Base-by-base conservation (phyloP, 2,329 filamentous ascomycete genomes). In the Xylaria sp. region DNA sequence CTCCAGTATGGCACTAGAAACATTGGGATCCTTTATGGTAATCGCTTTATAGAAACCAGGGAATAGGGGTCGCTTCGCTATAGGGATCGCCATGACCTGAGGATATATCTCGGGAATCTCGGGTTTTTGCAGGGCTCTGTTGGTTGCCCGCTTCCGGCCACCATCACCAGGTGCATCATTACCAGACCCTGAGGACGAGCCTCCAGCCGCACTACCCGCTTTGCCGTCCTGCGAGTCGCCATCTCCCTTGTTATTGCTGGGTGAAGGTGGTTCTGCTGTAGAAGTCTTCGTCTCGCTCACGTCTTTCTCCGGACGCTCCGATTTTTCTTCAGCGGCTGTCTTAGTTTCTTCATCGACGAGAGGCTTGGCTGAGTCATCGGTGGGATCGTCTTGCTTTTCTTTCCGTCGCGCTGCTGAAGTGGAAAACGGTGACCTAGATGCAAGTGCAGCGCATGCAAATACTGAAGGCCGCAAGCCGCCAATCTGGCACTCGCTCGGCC, bases 31-130 rank as follows among this genome's bases (percentile, higher is more conserved):
- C 74, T 92, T 90, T 70, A 99, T 96, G 3, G 94, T 99, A 70
- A 99, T 95, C 9, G 95, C 94, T 79, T 99, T 99, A 82, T 99
- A 99, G 78, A 98, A 99, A 1, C 95, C 95, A 1, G 95, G 95
- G 78, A 98, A 99, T 12, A 99, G 82, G 11, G 95, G 95, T 56
- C 95, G 86, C 76, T 96, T 93, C 28, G 92, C 91, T 72, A 99
- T 97, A 7, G 95, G 95, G 59, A 99, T 96, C 2, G 94, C 94
- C 85, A 99, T 92, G 58, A 99, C 94, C 76, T 98, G 95, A 3
- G 95, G 95, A 76, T 99, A 99, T 45, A 97, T 89, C 65, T 99
- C 95, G 14, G 95, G 95, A 14, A 98, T 90, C 2, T 90, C 87
- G 1, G 93, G 91, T 79, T 98, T 98, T 71, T 92, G 88, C 40